phyloP scores from a whole-genome alignment of 2,329 filamentous ascomycete species.

The Pleurostoma richardsiae region DNA sequence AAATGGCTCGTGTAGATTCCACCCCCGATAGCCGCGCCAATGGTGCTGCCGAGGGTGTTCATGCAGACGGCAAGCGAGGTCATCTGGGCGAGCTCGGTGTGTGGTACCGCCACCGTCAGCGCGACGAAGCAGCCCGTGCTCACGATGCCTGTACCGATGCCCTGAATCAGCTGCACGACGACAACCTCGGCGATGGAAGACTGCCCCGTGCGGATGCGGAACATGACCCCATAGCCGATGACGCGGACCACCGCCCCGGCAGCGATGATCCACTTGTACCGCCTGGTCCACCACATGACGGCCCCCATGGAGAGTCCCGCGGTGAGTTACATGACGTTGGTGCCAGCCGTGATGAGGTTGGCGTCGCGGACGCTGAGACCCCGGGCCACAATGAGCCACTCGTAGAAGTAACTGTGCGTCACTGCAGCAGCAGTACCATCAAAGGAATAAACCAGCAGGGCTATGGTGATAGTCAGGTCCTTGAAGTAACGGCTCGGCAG shows the following conservation, averaged over 20 bases:
- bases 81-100: conserved; percentile 38
- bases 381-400: conserved; percentile 27
- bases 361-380: conserved; percentile 31
- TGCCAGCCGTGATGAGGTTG: conserved; percentile 31
- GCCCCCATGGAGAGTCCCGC: conserved; percentile 30
- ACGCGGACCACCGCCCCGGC: conserved; percentile 32
- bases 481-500: conserved; percentile 39
- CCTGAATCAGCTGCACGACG: conserved; percentile 40
- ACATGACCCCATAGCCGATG: conserved; percentile 44
- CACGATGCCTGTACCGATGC: conserved; percentile 28
- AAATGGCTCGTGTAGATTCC: conserved; percentile 44
- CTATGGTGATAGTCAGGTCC: conserved; percentile 35
- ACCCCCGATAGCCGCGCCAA: conserved; percentile 36
- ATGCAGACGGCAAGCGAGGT: conserved; percentile 38
- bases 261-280: conserved; percentile 42
- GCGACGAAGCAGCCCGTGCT: neutral
- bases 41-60: conserved; percentile 30
- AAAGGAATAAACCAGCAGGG: conserved; percentile 29
- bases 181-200: conserved; percentile 39
- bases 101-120: conserved; percentile 29
- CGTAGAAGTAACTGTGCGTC: conserved; percentile 43
- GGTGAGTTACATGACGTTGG: conserved; percentile 34
- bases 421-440: conserved; percentile 36
- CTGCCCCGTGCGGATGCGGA: conserved; percentile 36
- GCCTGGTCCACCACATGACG: conserved; percentile 32